A percentile compares a stretch with the other conserved stretches of the same genome.
These are phyloP conservation scores for Candida tunisiensis DNA, from an alignment of 1,139 yeast species.

Conservation along the genomic window DNA sequence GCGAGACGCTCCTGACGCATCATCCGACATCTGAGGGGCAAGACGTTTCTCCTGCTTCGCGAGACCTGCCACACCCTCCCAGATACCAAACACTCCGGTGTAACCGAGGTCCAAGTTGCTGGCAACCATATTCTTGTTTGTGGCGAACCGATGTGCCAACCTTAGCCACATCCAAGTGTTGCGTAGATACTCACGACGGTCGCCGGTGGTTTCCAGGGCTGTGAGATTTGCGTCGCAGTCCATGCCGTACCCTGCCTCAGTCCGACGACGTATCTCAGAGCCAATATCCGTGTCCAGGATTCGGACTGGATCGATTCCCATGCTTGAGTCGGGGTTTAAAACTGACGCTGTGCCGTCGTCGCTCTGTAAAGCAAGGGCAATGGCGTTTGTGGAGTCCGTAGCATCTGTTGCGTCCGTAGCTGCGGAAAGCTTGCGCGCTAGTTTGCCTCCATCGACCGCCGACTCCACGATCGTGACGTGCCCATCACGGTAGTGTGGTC, in stretches of 20 bases:
- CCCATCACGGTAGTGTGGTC: too few relatives aligned
- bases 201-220: slow-evolving; percentile 34
- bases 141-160: slow-evolving; percentile 47
- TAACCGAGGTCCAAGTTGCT: slow-evolving; percentile 85
- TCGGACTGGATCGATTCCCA: too few relatives aligned
- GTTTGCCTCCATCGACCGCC: slow-evolving; percentile 1
- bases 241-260: slow-evolving; percentile 54
- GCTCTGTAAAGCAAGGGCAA: too few relatives aligned
- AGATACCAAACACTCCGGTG: slow-evolving; percentile 77
- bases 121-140: too few relatives aligned
- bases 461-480: slow-evolving; percentile 23
- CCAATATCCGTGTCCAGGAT: slow-evolving; percentile 18
- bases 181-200: slow-evolving; percentile 37
- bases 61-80: slow-evolving; percentile 66
- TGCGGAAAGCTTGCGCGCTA: slow-evolving; percentile 5
- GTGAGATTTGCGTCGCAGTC: slow-evolving; percentile 52
- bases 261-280: slow-evolving; percentile 44
- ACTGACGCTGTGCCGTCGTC: too few relatives aligned
- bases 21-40: slow-evolving; percentile 7
- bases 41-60: slow-evolving; percentile 35
- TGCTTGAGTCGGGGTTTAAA: too few relatives aligned
- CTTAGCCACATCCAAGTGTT: slow-evolving; percentile 88
- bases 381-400: too few relatives aligned
- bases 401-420: slow-evolving; percentile 12
- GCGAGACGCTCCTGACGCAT: too few relatives aligned